A percentile compares a stretch with the other conserved stretches of the same genome.
Conservation (phyloP, 1,139 yeast species). For the Suhomyces panamericanus region DNA sequence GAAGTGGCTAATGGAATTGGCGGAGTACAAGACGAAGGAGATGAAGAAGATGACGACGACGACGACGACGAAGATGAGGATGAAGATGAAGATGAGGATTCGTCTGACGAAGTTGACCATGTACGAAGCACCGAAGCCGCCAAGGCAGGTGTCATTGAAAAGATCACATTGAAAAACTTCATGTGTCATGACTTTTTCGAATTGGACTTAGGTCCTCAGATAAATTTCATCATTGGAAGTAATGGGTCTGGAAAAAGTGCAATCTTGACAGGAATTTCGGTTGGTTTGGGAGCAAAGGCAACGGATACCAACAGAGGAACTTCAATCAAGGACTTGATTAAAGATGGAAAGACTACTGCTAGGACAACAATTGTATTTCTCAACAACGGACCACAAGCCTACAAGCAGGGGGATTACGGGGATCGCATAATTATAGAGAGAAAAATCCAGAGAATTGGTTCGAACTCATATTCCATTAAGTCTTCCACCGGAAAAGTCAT, state of each 20-base stretch:
- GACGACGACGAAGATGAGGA: slow-evolving; percentile 1
- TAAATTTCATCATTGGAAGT: slow-evolving; percentile 89
- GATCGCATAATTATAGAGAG: slow-evolving; percentile 69
- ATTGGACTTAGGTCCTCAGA: slow-evolving; percentile 73
- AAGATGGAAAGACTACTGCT: slow-evolving; percentile 72
- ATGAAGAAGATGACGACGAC: no score
- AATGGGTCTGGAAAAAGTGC: slow-evolving; percentile 98
- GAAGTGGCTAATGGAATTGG: no score
- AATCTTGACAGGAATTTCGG: slow-evolving; percentile 82
- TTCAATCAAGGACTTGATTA: slow-evolving; percentile 66
- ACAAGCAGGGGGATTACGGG: slow-evolving; percentile 65
- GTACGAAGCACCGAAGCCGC: slow-evolving; percentile 36
- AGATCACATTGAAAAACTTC: slow-evolving; percentile 61
- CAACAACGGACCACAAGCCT: slow-evolving; percentile 68
- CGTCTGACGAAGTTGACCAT: slow-evolving; percentile 10
- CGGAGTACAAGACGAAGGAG: no score
- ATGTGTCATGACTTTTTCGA: slow-evolving; percentile 85
- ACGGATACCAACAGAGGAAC: slow-evolving; percentile 86
- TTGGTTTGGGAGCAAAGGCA: slow-evolving; percentile 94
- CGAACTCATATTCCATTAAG: slow-evolving; percentile 53
- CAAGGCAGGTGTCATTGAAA: slow-evolving; percentile 56
- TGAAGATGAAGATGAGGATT: slow-evolving; percentile 7
- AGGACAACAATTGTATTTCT: slow-evolving; percentile 58
- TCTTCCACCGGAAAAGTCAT: slow-evolving; percentile 52
- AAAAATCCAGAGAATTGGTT: slow-evolving; percentile 54